Base-by-base conservation (phyloP, 495 filamentous ascomycete genomes). In the Lophiotrema nucula region DNA sequence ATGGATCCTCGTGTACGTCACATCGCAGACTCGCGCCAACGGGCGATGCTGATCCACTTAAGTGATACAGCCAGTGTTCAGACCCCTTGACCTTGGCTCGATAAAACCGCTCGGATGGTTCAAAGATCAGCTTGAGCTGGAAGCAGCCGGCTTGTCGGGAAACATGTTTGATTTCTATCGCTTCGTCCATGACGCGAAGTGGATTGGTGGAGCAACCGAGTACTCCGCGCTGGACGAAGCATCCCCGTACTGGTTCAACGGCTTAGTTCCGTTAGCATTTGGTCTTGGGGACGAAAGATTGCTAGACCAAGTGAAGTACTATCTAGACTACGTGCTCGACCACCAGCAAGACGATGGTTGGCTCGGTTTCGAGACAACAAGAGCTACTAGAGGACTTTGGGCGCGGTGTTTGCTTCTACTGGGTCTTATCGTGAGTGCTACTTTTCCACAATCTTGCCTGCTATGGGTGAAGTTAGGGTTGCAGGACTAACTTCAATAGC, bases 181-280 rank as follows among this genome's bases (percentile, higher is more conserved):
- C 27, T 81, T 76, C 46, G 81, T 86, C 3, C 69, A 67, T 1
- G 59, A 86, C 53, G 79, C 75, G 3, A 65, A 69, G 15, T 87
- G 81, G 82, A 58, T 81, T 10, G 83, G 83, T 2, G 79, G 80
- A 1, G 67, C 69, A 19, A 64, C 71, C 4, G 82, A 86, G 64
- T 88, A 88, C 52, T 83, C 79, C 39, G 66, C 66, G 5, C 71
- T 86, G 2, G 75, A 84, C 53, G 83, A 88, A 69, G 77, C 76
- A 0, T 73, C 79, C 2, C 82, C 83, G 1, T 87, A 88, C 64
- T 88, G 83, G 84, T 78, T 84, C 54, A 86, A 86, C 60, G 79
- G 79, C 21, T 69, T 86, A 3, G 84, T 88, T 2, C 82, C 84
- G 12, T 73, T 86, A n/a, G 81, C 84, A 13, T 86, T 80, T 62